Evolutionary conservation across 495 filamentous ascomycete species (phyloP), one percentile per base, ranked within the genome.

Genomic region (Hyaloscypha hepaticicola): DNA sequence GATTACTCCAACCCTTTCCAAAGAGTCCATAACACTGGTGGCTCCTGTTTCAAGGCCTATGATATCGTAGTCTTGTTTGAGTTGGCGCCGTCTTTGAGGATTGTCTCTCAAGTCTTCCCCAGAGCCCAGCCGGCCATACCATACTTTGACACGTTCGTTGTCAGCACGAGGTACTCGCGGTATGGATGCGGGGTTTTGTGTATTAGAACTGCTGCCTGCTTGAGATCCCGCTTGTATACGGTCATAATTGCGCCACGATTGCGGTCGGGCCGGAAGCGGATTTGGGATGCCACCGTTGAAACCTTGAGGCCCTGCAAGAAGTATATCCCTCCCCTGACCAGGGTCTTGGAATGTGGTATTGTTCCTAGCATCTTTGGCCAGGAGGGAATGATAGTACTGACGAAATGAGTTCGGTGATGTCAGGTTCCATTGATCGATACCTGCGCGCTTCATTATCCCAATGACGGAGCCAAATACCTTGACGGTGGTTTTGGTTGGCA

Each of bases 101-200:
- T 61, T 41, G 49, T 67, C 72, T 14, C 74, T 72, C 0, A 74
- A 51, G 9, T 51, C 29, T 26, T 76, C 62, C 0, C 67, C 73
- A 0, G 75, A 77, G 8, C 68, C 75, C 25, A 75, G 70, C 0
- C 53, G 16, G 9, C 75, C 75, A 55, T 78, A 79, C 61, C 78
- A 61, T 29, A 61, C 59, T 19, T 49, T 49, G 19, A 62, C 71
- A 25, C 74, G 69, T 26, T 63, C 21, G 22, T 61, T 58, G 14
- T 58, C 60, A 22, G 55, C 55, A 12, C 74, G 68, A 49, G 27
- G 58, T 33, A 26, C 7, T 22, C 74, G 60, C 3, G 66, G 28
- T 3, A 59, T 41, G 3, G 22, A 41, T 8, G 3, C 4, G n/a
- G 26, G 1, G 25, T 22, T 21, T 51, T 1, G n/a, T 2, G 4